These are phyloP conservation scores for Rubia occidens DNA, from an alignment of 305 asterid species.

Conservation along the genomic window DNA sequence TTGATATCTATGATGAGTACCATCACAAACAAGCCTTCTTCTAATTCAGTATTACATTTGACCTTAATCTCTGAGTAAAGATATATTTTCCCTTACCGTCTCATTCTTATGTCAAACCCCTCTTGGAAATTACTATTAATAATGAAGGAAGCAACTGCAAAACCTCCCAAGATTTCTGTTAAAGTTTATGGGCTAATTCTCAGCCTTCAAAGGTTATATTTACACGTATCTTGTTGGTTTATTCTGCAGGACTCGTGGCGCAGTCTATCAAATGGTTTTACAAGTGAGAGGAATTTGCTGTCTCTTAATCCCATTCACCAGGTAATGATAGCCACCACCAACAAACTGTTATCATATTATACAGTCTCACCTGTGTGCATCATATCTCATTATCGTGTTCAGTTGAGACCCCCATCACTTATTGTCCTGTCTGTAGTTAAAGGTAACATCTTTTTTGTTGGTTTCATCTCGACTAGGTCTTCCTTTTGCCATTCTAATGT, in stretches of 20 bases:
- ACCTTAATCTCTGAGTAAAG: too few relatives aligned
- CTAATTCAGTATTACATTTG: neutral
- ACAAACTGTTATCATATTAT: neutral
- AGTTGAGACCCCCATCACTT: neutral
- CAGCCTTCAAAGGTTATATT: neutral
- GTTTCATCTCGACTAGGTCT: neutral
- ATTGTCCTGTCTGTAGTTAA: neutral
- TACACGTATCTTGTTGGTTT: neutral
- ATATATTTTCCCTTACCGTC: neutral
- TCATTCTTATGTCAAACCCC: neutral
- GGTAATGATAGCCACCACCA: slow-evolving; percentile 32
- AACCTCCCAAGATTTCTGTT: neutral
- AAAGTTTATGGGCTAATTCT: neutral
- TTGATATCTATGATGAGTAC: neutral
- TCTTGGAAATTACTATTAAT: neutral
- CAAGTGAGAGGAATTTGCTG: slow-evolving; percentile 56
- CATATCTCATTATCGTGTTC: neutral
- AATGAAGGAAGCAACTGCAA: neutral
- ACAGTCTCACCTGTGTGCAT: neutral
- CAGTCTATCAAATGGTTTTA: slow-evolving; percentile 63
- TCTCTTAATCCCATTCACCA: slow-evolving; percentile 67
- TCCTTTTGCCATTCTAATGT: neutral
- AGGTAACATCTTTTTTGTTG: neutral
- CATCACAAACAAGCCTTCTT: neutral
- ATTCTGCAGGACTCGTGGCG: slow-evolving; percentile 77